phyloP scores from a whole-genome alignment of 2,329 filamentous ascomycete species.

The Dactylonectria estremocensis region DNA sequence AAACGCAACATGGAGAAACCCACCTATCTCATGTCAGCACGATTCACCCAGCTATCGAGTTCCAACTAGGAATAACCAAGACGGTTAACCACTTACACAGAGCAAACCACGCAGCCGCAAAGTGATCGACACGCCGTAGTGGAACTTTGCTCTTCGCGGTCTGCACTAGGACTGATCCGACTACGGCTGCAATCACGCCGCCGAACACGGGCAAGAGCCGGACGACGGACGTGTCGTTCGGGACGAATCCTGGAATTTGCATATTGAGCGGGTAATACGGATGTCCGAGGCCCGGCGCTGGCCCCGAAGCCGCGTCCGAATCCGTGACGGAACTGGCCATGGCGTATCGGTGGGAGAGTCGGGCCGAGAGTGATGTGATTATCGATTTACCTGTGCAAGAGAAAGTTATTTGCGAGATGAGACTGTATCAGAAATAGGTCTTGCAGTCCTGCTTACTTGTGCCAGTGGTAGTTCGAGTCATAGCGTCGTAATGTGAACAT shows the following conservation, averaged over 20 bases:
- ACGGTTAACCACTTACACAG: conserved; percentile 61
- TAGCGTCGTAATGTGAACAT: background rate
- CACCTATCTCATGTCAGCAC: conserved; percentile 61
- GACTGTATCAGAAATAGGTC: no score
- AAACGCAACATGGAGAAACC: conserved; percentile 84
- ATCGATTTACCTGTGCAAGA: background rate
- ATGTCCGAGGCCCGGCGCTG: conserved; percentile 50
- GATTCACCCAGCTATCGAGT: background rate
- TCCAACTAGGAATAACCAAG: background rate
- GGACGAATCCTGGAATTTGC: conserved; percentile 60
- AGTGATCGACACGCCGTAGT: conserved; percentile 55
- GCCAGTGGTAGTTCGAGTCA: no score
- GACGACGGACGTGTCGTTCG: conserved; percentile 60
- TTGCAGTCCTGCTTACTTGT: no score
- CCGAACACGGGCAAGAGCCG: conserved; percentile 57
- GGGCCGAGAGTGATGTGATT: background rate
- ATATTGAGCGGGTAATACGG: conserved; percentile 66
- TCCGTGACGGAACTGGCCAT: conserved; percentile 15
- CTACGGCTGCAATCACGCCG: conserved; percentile 53
- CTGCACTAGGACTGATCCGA: conserved; percentile 52
- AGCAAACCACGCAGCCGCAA: conserved; percentile 68
- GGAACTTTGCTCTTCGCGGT: conserved; percentile 38
- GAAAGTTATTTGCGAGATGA: background rate
- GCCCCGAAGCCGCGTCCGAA: background rate
- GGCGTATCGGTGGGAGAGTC: conserved; percentile 10